These are phyloP conservation scores for Epichloe glyceriae DNA, from an alignment of 2,329 filamentous ascomycete genomes.

Conservation along the genomic window DNA sequence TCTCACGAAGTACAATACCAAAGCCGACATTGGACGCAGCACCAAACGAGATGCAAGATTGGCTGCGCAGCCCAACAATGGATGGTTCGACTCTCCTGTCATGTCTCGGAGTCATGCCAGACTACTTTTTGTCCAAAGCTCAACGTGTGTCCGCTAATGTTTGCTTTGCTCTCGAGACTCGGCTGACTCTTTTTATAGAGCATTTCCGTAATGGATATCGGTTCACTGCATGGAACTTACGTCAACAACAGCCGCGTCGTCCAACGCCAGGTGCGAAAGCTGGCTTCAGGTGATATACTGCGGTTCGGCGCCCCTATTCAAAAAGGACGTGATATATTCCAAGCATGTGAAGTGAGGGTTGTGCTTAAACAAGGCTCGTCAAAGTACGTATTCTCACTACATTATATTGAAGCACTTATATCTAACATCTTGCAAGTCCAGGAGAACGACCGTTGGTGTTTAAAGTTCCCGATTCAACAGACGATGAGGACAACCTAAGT, in stretches of 20 bases:
- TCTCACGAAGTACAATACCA: constrained; percentile 18
- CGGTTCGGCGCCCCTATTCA: constrained; percentile 25
- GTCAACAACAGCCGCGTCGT: constrained; percentile 22
- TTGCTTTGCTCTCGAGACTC: background rate
- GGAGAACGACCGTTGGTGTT: constrained; percentile 21
- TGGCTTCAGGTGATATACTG: constrained; percentile 19
- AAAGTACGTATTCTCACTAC: constrained; percentile 10
- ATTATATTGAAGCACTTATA: background rate
- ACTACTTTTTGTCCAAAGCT: constrained; percentile 28
- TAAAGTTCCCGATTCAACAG: constrained; percentile 29
- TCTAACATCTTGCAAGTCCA: constrained; percentile 10
- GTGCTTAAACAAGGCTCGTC: constrained; percentile 16
- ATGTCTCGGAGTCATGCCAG: constrained; percentile 58
- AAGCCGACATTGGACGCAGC: constrained; percentile 28
- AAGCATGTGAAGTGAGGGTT: constrained; percentile 25
- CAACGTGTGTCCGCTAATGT: constrained; percentile 24
- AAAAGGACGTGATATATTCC: constrained; percentile 21
- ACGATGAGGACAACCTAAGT: constrained; percentile 17
- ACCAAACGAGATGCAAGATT: constrained; percentile 25
- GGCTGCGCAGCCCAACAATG: constrained; percentile 36
- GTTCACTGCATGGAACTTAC: constrained; percentile 42
- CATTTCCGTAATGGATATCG: constrained; percentile 31
- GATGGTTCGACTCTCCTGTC: constrained; percentile 57
- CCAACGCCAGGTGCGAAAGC: constrained; percentile 5
- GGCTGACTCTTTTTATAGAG: constrained; percentile 21